phyloP scores from a whole-genome alignment of 371 early-diverging fungal genomes.

The Gilbertella persicaria region DNA sequence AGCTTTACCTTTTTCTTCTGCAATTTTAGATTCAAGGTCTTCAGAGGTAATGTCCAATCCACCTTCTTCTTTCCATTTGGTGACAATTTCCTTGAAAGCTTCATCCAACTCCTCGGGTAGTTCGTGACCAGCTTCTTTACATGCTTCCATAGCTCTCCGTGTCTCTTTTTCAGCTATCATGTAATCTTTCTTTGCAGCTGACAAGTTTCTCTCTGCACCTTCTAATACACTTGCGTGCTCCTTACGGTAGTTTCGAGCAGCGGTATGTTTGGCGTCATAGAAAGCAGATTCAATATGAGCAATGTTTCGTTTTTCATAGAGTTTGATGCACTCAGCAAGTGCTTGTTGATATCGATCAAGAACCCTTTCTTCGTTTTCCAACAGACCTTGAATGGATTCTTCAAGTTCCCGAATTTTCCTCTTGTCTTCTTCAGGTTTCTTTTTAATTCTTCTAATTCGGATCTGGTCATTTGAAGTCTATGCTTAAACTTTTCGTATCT shows the following conservation, averaged over 20 bases:
- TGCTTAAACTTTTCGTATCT: constrained; percentile 13
- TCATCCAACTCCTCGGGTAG: constrained; percentile 47
- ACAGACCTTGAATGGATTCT: background rate
- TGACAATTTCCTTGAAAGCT: constrained; percentile 49
- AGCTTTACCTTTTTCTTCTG: constrained; percentile 50
- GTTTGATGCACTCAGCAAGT: background rate
- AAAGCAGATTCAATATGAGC: background rate
- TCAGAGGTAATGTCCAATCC: constrained; percentile 22
- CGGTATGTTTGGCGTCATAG: background rate
- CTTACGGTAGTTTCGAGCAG: background rate
- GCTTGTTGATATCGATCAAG: background rate
- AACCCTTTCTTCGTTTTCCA: background rate
- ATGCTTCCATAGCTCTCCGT: constrained; percentile 33
- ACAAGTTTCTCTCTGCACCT: background rate
- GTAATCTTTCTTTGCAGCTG: background rate
- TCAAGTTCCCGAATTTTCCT: constrained; percentile 2
- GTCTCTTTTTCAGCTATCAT: constrained; percentile 12
- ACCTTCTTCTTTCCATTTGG: constrained; percentile 37
- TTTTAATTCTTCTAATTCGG: constrained; percentile 2
- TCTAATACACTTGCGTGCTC: constrained; percentile 3
- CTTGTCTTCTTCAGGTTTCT: constrained; percentile 9
- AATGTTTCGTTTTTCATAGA: constrained; percentile 2
- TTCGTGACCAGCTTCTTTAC: constrained; percentile 41
- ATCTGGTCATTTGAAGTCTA: background rate
- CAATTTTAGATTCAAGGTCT: constrained; percentile 49